Evolutionary conservation across 1,139 yeast genomes (phyloP).

Genomic region (Lodderomyces elongisporus): DNA sequence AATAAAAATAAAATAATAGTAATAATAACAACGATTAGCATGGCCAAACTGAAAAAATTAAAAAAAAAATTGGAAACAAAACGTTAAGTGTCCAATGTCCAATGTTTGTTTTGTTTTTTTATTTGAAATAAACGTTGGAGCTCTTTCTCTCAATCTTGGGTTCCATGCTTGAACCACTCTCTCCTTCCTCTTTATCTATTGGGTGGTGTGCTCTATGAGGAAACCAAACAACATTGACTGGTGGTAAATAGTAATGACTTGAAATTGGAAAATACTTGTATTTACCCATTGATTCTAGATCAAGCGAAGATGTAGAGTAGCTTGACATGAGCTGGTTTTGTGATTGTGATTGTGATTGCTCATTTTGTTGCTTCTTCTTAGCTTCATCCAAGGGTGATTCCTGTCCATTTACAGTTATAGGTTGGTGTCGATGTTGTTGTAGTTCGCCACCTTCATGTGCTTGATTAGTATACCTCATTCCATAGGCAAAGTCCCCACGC

Average conservation of each 20-base stretch:
- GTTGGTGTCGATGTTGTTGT: constrained; percentile 5
- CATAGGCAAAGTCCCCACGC: constrained; percentile 1
- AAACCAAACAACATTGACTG: constrained; percentile 55
- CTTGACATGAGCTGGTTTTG: not conserved
- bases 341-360: too few relatives aligned
- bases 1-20: too few relatives aligned
- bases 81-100: too few relatives aligned
- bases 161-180: constrained; percentile 1
- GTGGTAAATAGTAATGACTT: constrained; percentile 52
- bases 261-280: constrained; percentile 57
- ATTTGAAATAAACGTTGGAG: constrained; percentile 30
- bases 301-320: constrained; percentile 9
- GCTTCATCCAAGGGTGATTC: constrained; percentile 7
- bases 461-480: not conserved
- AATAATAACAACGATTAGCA: too few relatives aligned
- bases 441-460: not conserved
- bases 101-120: constrained; percentile 2
- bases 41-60: not conserved
- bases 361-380: not conserved
- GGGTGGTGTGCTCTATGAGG: constrained; percentile 56
- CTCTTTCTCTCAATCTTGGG: constrained; percentile 17
- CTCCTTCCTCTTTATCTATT: constrained; percentile 12
- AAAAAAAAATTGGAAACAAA: too few relatives aligned
- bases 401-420: too few relatives aligned
- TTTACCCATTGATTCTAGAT: constrained; percentile 17